Conservation (phyloP, 2,329 filamentous ascomycete genomes). For the Triangularia verruculosa region DNA sequence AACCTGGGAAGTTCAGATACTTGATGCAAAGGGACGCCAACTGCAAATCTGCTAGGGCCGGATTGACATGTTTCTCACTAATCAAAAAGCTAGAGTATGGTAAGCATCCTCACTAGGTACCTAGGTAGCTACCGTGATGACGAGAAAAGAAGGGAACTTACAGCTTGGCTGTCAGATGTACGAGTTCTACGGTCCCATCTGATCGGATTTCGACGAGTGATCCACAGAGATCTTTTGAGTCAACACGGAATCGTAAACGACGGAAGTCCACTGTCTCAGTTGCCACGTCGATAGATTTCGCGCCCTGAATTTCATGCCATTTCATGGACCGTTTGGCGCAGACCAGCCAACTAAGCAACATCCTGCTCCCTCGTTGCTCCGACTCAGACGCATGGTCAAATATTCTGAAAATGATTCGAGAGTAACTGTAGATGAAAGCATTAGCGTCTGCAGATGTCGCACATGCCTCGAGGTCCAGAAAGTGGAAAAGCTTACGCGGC, state of each 20-base stretch:
- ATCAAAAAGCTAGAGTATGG: not conserved
- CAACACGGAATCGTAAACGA: not conserved
- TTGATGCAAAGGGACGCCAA: slow-evolving; percentile 20
- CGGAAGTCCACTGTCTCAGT: slow-evolving; percentile 30
- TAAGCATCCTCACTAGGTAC: not conserved
- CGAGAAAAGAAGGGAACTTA: slow-evolving; percentile 19
- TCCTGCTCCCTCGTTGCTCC: slow-evolving; percentile 15
- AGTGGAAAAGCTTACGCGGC: slow-evolving; percentile 11
- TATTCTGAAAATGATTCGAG: slow-evolving; percentile 22
- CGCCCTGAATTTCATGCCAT: slow-evolving; percentile 41
- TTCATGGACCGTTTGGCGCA: slow-evolving; percentile 39
- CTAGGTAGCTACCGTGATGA: not conserved
- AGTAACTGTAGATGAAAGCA: slow-evolving; percentile 5
- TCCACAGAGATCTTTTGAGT: slow-evolving; percentile 33
- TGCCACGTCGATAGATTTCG: slow-evolving; percentile 35
- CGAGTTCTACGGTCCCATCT: slow-evolving; percentile 34
- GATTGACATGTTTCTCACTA: slow-evolving; percentile 16
- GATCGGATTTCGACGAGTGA: slow-evolving; percentile 34
- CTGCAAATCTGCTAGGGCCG: slow-evolving; percentile 19
- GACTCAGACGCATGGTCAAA: slow-evolving; percentile 8
- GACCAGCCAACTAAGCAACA: slow-evolving; percentile 39
- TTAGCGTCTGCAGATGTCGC: not conserved
- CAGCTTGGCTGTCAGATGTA: slow-evolving; percentile 37
- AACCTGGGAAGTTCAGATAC: slow-evolving; percentile 17
- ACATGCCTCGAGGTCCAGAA: not conserved